phyloP scores from a whole-genome alignment of 345 rosid species.

The Punica granatum region DNA sequence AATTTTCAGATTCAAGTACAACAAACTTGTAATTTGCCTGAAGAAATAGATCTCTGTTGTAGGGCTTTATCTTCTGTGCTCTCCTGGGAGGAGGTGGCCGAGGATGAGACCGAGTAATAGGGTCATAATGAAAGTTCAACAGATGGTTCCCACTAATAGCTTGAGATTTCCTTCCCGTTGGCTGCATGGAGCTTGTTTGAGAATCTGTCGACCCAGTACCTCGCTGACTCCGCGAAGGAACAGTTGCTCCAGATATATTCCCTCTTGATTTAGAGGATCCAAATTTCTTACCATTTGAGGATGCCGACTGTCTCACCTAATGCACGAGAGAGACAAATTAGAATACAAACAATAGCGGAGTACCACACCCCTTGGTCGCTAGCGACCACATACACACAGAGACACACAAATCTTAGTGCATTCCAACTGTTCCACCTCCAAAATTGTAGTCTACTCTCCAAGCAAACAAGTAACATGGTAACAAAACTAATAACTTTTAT shows the following conservation, averaged over 20 bases:
- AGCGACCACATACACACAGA: not conserved
- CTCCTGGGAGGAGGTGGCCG: conserved; percentile 59
- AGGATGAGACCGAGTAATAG: conserved; percentile 51
- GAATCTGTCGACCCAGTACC: conserved; percentile 25
- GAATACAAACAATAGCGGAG: too few species aligned
- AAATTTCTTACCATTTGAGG: conserved; percentile 20
- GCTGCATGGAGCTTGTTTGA: conserved; percentile 35
- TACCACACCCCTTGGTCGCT: not conserved
- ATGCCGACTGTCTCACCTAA: conserved; percentile 56
- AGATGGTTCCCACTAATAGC: conserved; percentile 71
- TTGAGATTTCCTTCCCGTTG: conserved; percentile 64
- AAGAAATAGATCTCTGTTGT: conserved; percentile 84
- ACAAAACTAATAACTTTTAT: not conserved
- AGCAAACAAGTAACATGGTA: not conserved
- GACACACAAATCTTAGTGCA: not conserved
- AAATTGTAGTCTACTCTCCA: not conserved
- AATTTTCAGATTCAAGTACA: conserved; percentile 64
- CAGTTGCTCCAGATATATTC: conserved; percentile 29
- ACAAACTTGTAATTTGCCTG: conserved; percentile 96
- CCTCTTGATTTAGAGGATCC: conserved; percentile 42
- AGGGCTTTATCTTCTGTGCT: conserved; percentile 61
- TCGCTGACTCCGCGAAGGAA: conserved; percentile 31
- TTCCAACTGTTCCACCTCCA: not conserved
- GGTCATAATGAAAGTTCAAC: conserved; percentile 91
- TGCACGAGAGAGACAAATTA: conserved; percentile 4